phyloP scores from a whole-genome alignment of 352 stramenopile genomes.

The Pythium insidiosum region DNA sequence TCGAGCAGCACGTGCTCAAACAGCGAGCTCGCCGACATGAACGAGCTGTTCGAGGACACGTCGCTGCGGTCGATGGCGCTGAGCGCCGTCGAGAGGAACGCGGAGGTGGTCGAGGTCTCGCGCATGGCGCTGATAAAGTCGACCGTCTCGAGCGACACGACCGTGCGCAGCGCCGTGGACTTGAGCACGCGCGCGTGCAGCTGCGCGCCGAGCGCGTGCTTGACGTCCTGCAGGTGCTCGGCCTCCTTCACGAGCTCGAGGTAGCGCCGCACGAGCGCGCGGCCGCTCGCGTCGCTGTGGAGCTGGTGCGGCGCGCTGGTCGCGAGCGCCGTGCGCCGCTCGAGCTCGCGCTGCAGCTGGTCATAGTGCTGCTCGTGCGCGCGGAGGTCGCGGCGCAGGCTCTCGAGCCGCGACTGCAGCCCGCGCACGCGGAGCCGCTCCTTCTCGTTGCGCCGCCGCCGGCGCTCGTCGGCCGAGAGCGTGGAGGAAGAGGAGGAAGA shows the following conservation, averaged over 20 bases:
- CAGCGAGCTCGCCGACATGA: conserved; percentile 18
- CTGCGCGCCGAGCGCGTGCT: conserved; percentile 4
- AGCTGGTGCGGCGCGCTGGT: background rate
- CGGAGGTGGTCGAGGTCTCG: too few relatives aligned
- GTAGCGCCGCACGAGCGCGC: conserved; percentile 2
- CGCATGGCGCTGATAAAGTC: too few relatives aligned
- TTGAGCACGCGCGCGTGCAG: background rate
- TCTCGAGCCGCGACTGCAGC: conserved; percentile 5
- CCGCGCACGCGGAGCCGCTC: conserved; percentile 29
- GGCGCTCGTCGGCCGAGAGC: conserved; percentile 27
- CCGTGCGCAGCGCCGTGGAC: background rate
- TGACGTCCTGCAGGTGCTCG: conserved; percentile 20
- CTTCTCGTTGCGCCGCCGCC: conserved; percentile 50
- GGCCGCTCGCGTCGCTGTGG: background rate
- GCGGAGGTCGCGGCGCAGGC: conserved; percentile 3
- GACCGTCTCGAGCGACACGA: background rate
- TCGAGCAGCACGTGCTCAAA: conserved; percentile 45
- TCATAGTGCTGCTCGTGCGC: conserved; percentile 15
- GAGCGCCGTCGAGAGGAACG: too few relatives aligned
- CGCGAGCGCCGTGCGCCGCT: conserved; percentile 1
- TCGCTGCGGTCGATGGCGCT: conserved; percentile 9
- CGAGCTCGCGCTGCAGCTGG: conserved; percentile 18
- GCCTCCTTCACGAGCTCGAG: conserved; percentile 32
- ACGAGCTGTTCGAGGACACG: conserved; percentile 3
- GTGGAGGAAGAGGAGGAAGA: too few relatives aligned